These are phyloP conservation scores for Neurospora sp. DNA, from an alignment of 495 filamentous ascomycete genomes.

Conservation along the genomic window DNA sequence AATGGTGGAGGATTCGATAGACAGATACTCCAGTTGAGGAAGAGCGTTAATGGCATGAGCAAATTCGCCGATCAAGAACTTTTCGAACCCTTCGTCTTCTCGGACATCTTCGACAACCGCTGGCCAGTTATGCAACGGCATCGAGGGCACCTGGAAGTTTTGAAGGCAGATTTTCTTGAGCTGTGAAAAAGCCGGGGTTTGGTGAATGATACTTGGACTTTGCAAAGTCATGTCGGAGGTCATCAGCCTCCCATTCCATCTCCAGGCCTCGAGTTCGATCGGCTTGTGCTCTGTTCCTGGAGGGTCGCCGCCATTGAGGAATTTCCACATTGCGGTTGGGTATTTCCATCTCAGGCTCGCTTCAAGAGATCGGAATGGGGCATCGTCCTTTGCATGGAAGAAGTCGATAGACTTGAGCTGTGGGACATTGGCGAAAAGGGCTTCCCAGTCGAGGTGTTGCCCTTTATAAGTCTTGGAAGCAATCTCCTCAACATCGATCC, in stretches of 20 bases:
- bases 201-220: slow-evolving; percentile 42
- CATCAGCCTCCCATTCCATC: slow-evolving; percentile 65
- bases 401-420: slow-evolving; percentile 46
- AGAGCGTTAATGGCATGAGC: slow-evolving; percentile 49
- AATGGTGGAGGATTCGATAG: slow-evolving; percentile 58
- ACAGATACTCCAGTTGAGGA: slow-evolving; percentile 49
- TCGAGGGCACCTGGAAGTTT: slow-evolving; percentile 48
- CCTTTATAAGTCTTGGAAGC: slow-evolving; percentile 21
- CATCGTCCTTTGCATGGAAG: slow-evolving; percentile 40
- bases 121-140: slow-evolving; percentile 2
- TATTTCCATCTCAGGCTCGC: slow-evolving; percentile 52
- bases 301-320: slow-evolving; percentile 26
- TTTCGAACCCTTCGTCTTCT: slow-evolving; percentile 8
- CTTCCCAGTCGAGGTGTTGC: slow-evolving; percentile 31
- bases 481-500: slow-evolving; percentile 47
- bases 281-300: not conserved
- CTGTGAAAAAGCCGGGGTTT: slow-evolving; percentile 45
- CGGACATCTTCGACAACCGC: not conserved
- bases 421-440: slow-evolving; percentile 34
- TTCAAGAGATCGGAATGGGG: slow-evolving; percentile 43
- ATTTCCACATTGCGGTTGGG: slow-evolving; percentile 46
- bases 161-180: slow-evolving; percentile 53
- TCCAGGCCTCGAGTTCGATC: slow-evolving; percentile 54
- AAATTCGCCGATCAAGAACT: slow-evolving; percentile 33
- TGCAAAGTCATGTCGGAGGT: slow-evolving; percentile 37